Conservation (phyloP, 768 basidiomycete genomes). For the Auricularia sp. region DNA sequence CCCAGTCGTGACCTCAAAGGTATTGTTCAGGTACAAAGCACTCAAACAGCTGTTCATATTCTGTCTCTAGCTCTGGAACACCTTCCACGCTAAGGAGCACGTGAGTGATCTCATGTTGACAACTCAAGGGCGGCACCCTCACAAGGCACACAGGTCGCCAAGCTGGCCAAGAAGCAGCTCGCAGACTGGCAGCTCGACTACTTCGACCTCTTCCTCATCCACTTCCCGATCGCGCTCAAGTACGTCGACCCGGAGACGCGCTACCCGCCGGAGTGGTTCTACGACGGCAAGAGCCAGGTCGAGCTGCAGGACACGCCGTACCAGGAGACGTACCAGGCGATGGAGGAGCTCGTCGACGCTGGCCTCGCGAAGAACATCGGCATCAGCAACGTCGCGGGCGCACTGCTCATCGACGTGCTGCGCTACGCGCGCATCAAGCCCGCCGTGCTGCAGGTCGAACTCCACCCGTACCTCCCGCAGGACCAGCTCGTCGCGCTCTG, state of each 20-base stretch:
- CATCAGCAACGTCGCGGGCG: slow-evolving; percentile 50
- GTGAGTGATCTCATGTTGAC: slow-evolving; percentile 29
- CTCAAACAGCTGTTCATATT: background rate
- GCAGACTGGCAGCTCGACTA: slow-evolving; percentile 76
- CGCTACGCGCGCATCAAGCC: slow-evolving; percentile 64
- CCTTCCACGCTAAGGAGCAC: slow-evolving; percentile 72
- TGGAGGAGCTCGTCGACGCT: slow-evolving; percentile 71
- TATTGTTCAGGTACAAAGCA: slow-evolving; percentile 11
- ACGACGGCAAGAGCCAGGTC: slow-evolving; percentile 47
- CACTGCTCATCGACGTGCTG: slow-evolving; percentile 63
- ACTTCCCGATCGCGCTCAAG: slow-evolving; percentile 76
- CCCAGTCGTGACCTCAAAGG: slow-evolving; percentile 79
- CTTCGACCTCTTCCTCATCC: slow-evolving; percentile 72
- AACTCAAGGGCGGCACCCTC: no score
- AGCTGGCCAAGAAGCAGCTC: slow-evolving; percentile 53
- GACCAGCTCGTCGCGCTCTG: slow-evolving; percentile 35
- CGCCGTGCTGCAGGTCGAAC: slow-evolving; percentile 50
- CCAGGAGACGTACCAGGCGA: slow-evolving; percentile 73
- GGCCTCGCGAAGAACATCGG: slow-evolving; percentile 73
- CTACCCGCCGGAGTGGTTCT: slow-evolving; percentile 80
- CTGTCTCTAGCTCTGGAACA: slow-evolving; percentile 66
- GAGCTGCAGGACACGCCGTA: slow-evolving; percentile 57
- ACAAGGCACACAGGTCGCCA: slow-evolving; percentile 35
- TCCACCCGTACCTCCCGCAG: slow-evolving; percentile 48
- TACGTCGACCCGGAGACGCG: slow-evolving; percentile 69